phyloP scores from a whole-genome alignment of 2,329 filamentous ascomycete genomes.

The Pseudocercospora fuligena region DNA sequence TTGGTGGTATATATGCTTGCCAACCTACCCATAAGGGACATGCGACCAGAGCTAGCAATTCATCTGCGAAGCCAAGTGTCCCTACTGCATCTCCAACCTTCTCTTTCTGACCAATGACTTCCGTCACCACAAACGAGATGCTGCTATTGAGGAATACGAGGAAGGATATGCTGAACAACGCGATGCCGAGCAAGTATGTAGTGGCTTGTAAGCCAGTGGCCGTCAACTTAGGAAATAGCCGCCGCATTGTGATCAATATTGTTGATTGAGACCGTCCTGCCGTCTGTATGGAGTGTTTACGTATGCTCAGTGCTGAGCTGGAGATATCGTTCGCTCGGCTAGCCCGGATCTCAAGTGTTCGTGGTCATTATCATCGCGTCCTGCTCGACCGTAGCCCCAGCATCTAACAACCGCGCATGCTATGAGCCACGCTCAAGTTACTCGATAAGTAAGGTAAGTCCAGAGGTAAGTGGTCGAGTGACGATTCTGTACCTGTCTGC shows the following conservation, averaged over 20 bases:
- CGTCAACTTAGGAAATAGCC: conserved; percentile 51
- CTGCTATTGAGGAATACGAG: conserved; percentile 87
- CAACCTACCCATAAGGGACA: conserved; percentile 69
- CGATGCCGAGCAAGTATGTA: conserved; percentile 80
- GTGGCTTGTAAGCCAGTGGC: conserved; percentile 62
- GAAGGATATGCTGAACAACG: conserved; percentile 85
- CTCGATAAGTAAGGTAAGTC: neutral
- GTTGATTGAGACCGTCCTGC: neutral
- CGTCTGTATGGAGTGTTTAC: neutral
- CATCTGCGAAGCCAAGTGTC: conserved; percentile 83
- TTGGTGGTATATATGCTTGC: neutral
- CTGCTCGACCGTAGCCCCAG: neutral
- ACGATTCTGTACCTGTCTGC: neutral
- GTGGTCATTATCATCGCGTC: conserved; percentile 2
- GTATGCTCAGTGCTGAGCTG: conserved; percentile 1
- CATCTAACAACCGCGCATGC: neutral
- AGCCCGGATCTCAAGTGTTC: conserved; percentile 4
- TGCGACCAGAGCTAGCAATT: conserved; percentile 78
- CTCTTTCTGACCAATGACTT: conserved; percentile 74
- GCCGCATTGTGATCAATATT: conserved; percentile 28
- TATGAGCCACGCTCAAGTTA: neutral
- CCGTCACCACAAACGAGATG: conserved; percentile 82
- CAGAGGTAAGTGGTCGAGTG: neutral
- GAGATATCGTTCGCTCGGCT: conserved; percentile 5
- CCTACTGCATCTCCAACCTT: conserved; percentile 80